Percentiles rank a stretch among this genome's conserved stretches.
These are phyloP conservation scores for Kodamaea anthophila DNA, from an alignment of 1,139 yeast genomes.

Conservation along the genomic window DNA sequence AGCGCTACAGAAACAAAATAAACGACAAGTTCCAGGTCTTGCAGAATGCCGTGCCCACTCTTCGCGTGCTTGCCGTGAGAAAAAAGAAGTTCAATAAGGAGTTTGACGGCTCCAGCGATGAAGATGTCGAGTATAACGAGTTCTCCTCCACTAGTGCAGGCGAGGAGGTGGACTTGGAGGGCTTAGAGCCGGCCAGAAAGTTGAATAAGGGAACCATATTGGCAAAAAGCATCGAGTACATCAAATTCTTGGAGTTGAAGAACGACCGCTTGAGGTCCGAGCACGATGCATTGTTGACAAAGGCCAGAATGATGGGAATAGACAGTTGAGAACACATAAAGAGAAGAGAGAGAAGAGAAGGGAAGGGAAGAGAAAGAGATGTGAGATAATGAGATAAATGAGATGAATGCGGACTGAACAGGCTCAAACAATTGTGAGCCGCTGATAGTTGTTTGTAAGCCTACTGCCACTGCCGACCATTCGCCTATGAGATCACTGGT, in stretches of 20 bases:
- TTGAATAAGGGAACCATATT: slow-evolving; percentile 41
- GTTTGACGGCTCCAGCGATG: slow-evolving; percentile 15
- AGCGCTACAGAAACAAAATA: slow-evolving; percentile 40
- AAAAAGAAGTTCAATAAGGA: slow-evolving; percentile 10
- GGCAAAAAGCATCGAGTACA: slow-evolving; percentile 40
- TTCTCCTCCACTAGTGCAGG: slow-evolving; percentile 10
- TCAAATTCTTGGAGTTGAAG: slow-evolving; percentile 36
- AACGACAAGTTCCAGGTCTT: slow-evolving; percentile 39
- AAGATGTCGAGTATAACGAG: slow-evolving; percentile 7
- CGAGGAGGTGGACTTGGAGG: slow-evolving; percentile 29
- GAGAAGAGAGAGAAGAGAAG: not conserved
- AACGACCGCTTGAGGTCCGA: slow-evolving; percentile 31
- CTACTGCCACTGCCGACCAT: too few species aligned
- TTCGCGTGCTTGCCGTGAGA: slow-evolving; percentile 25
- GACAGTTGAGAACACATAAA: too few species aligned
- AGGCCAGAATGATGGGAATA: slow-evolving; percentile 24
- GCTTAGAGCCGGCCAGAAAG: slow-evolving; percentile 41
- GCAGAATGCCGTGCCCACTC: slow-evolving; percentile 38
- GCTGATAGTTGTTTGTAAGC: too few species aligned
- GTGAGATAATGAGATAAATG: not conserved
- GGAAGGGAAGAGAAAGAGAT: slow-evolving; percentile 3
- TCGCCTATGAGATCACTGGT: too few species aligned
- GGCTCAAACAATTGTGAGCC: too few species aligned
- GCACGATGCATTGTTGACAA: slow-evolving; percentile 25
- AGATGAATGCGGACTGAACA: too few species aligned